A percentile compares a stretch with the other conserved stretches of the same genome.
Evolutionary conservation across 148 eudicot species (phyloP).

Genomic region (Diospyros lotus): DNA sequence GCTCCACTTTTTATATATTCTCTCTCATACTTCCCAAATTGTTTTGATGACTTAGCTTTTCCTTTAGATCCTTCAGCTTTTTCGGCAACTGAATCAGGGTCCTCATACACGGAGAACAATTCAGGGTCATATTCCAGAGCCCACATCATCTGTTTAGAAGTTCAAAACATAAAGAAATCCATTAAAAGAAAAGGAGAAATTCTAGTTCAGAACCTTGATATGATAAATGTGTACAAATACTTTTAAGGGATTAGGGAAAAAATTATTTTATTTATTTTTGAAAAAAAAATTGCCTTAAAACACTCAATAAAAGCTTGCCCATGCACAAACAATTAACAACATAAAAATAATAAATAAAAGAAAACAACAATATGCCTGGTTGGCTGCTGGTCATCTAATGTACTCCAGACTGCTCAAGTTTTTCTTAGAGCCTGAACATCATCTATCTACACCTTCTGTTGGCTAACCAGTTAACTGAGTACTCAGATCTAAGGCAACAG

Average conservation of each 20-base stretch:
- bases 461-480: too few species aligned
- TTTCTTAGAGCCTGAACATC: too few species aligned
- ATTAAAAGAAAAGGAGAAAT: background rate
- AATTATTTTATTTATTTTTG: background rate
- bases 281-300: background rate
- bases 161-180: background rate
- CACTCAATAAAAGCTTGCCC: background rate
- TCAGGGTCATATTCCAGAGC: constrained; percentile 87
- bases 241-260: background rate
- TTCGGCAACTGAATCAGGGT: constrained; percentile 36
- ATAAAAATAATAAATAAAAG: too few species aligned
- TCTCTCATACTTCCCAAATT: constrained; percentile 80
- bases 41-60: constrained; percentile 59
- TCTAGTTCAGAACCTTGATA: background rate
- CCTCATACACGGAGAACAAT: constrained; percentile 58
- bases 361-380: background rate
- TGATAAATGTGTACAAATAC: background rate
- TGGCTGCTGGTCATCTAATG: too few species aligned
- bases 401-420: too few species aligned
- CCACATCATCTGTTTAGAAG: constrained; percentile 86
- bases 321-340: too few species aligned
- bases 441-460: too few species aligned
- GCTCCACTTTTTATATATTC: constrained; percentile 61
- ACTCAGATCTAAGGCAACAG: too few species aligned
- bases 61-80: constrained; percentile 54